Evolutionary conservation across 176 grass and related monocot species (phyloP), one percentile per base, ranked within the genome.

Genomic region (Musa beccarii): DNA sequence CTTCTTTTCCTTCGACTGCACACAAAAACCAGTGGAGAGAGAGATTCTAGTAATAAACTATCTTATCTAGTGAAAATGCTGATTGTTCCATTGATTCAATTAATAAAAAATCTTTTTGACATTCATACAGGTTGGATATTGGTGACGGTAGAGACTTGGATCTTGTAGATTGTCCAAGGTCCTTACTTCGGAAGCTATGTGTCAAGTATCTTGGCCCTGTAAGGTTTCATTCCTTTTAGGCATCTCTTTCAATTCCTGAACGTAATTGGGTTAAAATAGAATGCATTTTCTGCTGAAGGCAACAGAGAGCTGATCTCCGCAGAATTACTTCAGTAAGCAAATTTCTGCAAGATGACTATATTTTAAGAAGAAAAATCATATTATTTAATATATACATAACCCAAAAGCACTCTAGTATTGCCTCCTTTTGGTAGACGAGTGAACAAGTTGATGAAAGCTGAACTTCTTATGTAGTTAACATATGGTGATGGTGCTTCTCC

Each of bases 131-230:
- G 95, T 77, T 98, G 63, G 90, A 98, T 87, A 76, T 92, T 83
- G 95, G 95, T 69, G 86, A 89, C 10, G 95, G 95, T 66, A 91
- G 87, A 69, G 86, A 98, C 50, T 63, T 87, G 19, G 90, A 98
- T 78, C 88, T 98, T 68, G 63, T 84, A 43, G 74, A 79, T 4
- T 98, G 95, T 75, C 83, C 90, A 9, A 93, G 95, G 69, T 76
- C 84, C 52, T 20, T 24, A 43, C 81, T 98, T 19, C 83, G 55
- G 82, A 87, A 88, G 83, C 88, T 94, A 78, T 94, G 88, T 79
- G 93, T 98, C 61, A 86, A 78, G 61, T 98, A 98, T 87, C 90
- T 98, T 52, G 88, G 95, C 52, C 90, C 90, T 83, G 95, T 98
- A 92, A 98, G 76, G 69, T 83, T 52, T 71, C 3, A 25, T 81